These are phyloP conservation scores for Gleditsia sinensis DNA, from an alignment of 306 rosid species.

Conservation along the genomic window DNA sequence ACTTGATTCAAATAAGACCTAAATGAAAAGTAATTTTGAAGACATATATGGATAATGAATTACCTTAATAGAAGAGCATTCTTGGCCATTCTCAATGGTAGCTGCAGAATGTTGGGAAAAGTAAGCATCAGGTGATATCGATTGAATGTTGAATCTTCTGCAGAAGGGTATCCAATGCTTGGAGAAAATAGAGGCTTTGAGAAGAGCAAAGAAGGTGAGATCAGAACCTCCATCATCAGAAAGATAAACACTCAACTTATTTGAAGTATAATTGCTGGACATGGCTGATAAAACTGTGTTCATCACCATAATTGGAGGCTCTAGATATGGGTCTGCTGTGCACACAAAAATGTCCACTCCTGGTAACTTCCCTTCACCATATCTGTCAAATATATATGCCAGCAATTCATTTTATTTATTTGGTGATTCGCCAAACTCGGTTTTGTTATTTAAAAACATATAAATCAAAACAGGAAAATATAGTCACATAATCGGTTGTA, in stretches of 20 bases:
- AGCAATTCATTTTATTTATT: background rate
- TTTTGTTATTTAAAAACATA: no score
- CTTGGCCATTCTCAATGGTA: background rate
- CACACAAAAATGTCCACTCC: slow-evolving; percentile 65
- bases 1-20: no score
- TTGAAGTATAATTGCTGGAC: slow-evolving; percentile 58
- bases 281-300: slow-evolving; percentile 63
- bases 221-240: slow-evolving; percentile 78
- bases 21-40: no score
- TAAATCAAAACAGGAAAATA: no score
- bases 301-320: slow-evolving; percentile 71
- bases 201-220: slow-evolving; percentile 65
- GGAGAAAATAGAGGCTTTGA: slow-evolving; percentile 55
- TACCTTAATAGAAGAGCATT: slow-evolving; percentile 54
- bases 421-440: no score
- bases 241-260: slow-evolving; percentile 61
- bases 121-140: slow-evolving; percentile 61
- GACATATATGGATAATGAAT: background rate
- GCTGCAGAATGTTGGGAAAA: slow-evolving; percentile 37
- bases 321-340: slow-evolving; percentile 72
- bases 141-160: slow-evolving; percentile 52
- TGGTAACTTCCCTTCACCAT: slow-evolving; percentile 47
- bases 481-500: no score
- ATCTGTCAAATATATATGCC: slow-evolving; percentile 45
- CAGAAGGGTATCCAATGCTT: slow-evolving; percentile 76